Evolutionary conservation across 148 eudicot species (phyloP), one percentile per base, ranked within the genome.

Genomic region (Persicaria tinctoria): DNA sequence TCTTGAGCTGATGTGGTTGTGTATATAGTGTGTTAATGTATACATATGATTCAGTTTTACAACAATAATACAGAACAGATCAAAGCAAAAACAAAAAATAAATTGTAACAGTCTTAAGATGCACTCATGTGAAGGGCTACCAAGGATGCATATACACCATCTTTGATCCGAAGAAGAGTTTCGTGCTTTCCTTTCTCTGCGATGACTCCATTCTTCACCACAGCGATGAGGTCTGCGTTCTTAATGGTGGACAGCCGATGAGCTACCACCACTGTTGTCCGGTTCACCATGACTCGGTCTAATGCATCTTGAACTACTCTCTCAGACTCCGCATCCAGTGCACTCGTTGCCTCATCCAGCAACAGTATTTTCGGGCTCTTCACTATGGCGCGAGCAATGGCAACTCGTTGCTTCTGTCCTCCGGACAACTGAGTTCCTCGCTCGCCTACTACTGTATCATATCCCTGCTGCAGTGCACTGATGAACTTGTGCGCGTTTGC

Each of bases 401-500:
- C 96, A 54, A 91, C 88, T 11, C 96, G 79, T 63, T 91, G 96
- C 72, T 91, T 91, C 57, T 91, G 96, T 0, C 96, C 93, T 6
- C 96, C 96, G 0, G 96, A 91, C 51, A 91, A 68, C 46, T 91
- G 93, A 18, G 87, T 77, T 70, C 93, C 96, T 70, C 96, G 78
- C 81, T 89, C 96, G 8, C 93, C 96, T 0, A 91, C 96, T 16
- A 83, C 14, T 3, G 96, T 88, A 59, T 90, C 88, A 51, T 90
- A 90, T 7, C 96, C 96, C 90, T 88, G 86, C 63, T 91, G 88
- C 57, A 87, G 63, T 12, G 84, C 82, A 64, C 85, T 81, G 50
- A 91, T 89, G 81, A 91, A 91, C 48, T 83, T 81, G 82, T 91
- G 96, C 44, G 96, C 96, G 81, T 91, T 91, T 70, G 96, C 91